These are phyloP conservation scores for Mycena polygramma DNA, from an alignment of 768 basidiomycete genomes.

Conservation along the genomic window DNA sequence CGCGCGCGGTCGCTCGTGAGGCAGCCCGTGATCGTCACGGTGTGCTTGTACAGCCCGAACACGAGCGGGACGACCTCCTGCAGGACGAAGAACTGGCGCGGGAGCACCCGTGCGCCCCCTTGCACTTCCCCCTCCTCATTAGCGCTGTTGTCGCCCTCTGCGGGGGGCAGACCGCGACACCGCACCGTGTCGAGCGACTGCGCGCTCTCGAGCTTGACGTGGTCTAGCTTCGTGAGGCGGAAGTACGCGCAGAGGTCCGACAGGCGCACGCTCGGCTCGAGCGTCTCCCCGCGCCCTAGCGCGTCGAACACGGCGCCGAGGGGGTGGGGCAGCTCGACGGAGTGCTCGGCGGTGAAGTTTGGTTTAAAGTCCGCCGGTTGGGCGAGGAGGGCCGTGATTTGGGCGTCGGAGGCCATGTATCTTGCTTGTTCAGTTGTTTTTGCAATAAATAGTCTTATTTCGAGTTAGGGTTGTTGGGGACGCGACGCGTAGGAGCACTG, in stretches of 20 bases:
- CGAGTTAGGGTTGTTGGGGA: no score
- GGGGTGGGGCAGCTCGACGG: neutral
- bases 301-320: neutral
- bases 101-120: neutral
- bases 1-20: slow-evolving; percentile 8
- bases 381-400: neutral
- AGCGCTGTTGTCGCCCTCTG: neutral
- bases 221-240: neutral
- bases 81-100: slow-evolving; percentile 14
- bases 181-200: neutral
- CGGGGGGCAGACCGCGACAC: neutral
- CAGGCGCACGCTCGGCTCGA: slow-evolving; percentile 9
- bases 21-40: slow-evolving; percentile 8
- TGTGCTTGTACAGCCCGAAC: slow-evolving; percentile 1
- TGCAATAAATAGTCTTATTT: neutral
- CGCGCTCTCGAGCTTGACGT: neutral
- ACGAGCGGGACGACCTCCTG: slow-evolving; percentile 2
- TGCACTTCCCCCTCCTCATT: no score
- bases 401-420: neutral
- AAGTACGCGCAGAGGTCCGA: slow-evolving; percentile 5
- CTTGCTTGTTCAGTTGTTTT: no score
- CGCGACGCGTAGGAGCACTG: no score
- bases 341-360: slow-evolving; percentile 6
- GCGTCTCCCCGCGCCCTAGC: neutral
- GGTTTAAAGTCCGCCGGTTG: neutral